A percentile compares a stretch with the other conserved stretches of the same genome.
phyloP scores from a whole-genome alignment of 2,329 filamentous ascomycete genomes.

The Aspergillus texensis region DNA sequence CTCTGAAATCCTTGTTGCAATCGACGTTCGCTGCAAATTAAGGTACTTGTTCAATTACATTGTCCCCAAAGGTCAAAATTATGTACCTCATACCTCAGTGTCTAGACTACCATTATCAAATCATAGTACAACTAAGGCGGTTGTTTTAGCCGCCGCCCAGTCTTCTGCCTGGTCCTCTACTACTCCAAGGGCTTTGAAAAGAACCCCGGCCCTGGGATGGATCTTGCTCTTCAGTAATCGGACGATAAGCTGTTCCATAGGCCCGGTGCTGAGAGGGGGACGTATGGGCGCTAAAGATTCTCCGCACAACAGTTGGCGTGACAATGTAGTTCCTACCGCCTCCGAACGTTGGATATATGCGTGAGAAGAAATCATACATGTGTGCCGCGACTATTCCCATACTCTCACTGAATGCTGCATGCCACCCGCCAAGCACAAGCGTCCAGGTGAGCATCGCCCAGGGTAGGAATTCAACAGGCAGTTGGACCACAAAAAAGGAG shows the following conservation, averaged over 20 bases:
- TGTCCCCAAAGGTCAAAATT: not conserved
- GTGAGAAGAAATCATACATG: constrained; percentile 84
- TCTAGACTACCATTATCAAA: not conserved
- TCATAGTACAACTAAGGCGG: not conserved
- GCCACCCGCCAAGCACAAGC: constrained; percentile 66
- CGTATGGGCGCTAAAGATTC: constrained; percentile 59
- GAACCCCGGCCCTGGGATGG: constrained; percentile 33
- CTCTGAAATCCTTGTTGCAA: not conserved
- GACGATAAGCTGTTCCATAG: constrained; percentile 65
- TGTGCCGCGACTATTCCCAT: constrained; percentile 88
- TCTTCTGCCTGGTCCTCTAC: constrained; percentile 44
- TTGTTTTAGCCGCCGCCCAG: constrained; percentile 37
- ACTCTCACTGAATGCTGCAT: constrained; percentile 63
- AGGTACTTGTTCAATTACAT: not conserved
- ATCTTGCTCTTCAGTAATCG: constrained; percentile 28
- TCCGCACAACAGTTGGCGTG: constrained; percentile 72
- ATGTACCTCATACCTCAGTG: not conserved
- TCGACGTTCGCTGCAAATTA: not conserved
- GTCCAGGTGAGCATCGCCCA: constrained; percentile 76
- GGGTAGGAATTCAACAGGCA: constrained; percentile 80
- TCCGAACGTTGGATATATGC: constrained; percentile 86
- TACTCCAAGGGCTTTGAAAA: constrained; percentile 39
- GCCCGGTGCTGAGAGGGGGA: constrained; percentile 53
- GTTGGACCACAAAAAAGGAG: constrained; percentile 78
- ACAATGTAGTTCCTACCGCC: constrained; percentile 75